A percentile compares a stretch with the other conserved stretches of the same genome.
phyloP scores from a whole-genome alignment of 2,329 filamentous ascomycete species.

The Ilyonectria robusta region DNA sequence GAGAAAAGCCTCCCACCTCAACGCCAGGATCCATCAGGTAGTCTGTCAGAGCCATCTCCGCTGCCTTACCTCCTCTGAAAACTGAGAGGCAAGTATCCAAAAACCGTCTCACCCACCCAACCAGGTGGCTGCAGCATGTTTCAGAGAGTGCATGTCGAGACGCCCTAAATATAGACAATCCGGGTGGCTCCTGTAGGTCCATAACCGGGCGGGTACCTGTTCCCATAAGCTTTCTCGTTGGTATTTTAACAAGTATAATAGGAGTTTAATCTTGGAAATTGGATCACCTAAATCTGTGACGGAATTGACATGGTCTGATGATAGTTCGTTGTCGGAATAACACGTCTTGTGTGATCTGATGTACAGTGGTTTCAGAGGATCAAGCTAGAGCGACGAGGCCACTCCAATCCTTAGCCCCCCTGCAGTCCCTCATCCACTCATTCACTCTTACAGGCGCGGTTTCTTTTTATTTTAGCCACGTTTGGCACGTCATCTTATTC shows the following conservation, averaged over 20 bases:
- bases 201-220: neutral
- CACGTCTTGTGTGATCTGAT: neutral
- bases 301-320: neutral
- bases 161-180: neutral
- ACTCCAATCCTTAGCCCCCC: neutral
- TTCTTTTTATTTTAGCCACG: neutral
- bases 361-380: neutral
- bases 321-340: neutral
- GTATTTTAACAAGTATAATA: no score
- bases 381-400: neutral
- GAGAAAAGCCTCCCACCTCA: no score
- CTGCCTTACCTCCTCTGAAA: no score
- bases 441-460: neutral
- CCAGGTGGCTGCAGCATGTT: neutral
- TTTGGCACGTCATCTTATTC: neutral
- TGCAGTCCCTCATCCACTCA: neutral
- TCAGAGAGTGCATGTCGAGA: conserved; percentile 20
- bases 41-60: no score
- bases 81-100: neutral
- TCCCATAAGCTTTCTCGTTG: no score
- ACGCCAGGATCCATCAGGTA: no score
- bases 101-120: neutral
- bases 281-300: no score
- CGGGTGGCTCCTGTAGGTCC: neutral
- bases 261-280: no score